These are phyloP conservation scores for Diaporthe citri DNA, from an alignment of 2,329 filamentous ascomycete species.

Conservation along the genomic window DNA sequence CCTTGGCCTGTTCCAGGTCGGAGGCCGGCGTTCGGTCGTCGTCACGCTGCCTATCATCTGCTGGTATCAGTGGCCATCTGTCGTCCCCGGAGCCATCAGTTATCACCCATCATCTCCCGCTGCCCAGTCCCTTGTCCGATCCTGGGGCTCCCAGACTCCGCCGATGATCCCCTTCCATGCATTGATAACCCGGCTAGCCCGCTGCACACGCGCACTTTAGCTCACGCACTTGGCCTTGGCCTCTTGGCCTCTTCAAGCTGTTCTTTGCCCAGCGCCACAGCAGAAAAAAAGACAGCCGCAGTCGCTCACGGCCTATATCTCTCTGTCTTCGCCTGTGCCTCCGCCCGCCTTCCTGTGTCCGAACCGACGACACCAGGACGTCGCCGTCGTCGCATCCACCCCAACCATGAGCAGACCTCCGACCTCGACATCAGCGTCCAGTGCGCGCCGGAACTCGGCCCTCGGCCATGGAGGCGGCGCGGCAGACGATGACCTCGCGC, in stretches of 20 bases:
- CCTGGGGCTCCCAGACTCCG: neutral
- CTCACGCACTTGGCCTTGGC: constrained; percentile 28
- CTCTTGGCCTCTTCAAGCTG: constrained; percentile 4
- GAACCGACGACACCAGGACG: neutral
- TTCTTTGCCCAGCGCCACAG: neutral
- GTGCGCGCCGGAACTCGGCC: constrained; percentile 22
- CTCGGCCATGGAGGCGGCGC: constrained; percentile 27
- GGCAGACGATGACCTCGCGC: constrained; percentile 72
- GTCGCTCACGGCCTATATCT: neutral
- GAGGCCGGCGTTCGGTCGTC: neutral
- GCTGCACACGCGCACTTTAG: constrained; percentile 18
- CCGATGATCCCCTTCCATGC: neutral
- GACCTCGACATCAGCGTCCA: constrained; percentile 28
- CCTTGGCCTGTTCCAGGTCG: neutral
- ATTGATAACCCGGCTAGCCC: constrained; percentile 30
- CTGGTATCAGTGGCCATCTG: neutral
- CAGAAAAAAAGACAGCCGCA: constrained; percentile 1
- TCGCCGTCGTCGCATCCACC: neutral
- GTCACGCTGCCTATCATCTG: constrained; percentile 12
- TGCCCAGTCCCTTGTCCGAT: constrained; percentile 19
- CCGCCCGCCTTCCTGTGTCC: too few species aligned
- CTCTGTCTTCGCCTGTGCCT: neutral
- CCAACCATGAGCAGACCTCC: constrained; percentile 29
- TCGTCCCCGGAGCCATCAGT: neutral
- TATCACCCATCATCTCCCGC: constrained; percentile 10